These are phyloP conservation scores for Udeniomyces megalosporus DNA, from an alignment of 768 basidiomycete genomes.

Conservation along the genomic window DNA sequence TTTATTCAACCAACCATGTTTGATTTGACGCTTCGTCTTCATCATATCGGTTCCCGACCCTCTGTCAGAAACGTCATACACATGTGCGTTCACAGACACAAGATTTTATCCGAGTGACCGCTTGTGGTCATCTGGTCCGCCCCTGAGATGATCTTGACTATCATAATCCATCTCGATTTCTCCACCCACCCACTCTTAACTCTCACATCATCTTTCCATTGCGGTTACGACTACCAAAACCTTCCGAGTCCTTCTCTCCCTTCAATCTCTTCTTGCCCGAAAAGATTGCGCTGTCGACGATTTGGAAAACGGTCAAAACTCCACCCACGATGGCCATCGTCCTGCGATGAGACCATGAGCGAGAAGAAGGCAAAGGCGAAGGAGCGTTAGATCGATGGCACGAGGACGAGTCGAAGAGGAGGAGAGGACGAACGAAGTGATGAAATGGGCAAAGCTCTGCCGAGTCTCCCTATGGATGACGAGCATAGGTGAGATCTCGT, in stretches of 20 bases:
- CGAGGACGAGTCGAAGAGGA: not conserved
- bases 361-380: not conserved
- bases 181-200: too few relatives aligned
- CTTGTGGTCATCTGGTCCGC: too few relatives aligned
- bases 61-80: too few relatives aligned
- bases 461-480: slow-evolving; percentile 79
- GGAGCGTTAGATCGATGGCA: not conserved
- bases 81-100: too few relatives aligned
- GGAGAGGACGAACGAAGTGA: slow-evolving; percentile 62
- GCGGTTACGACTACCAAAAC: not conserved
- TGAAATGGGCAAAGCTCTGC: slow-evolving; percentile 93
- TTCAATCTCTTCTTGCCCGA: slow-evolving; percentile 54
- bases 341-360: slow-evolving; percentile 33
- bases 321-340: slow-evolving; percentile 97
- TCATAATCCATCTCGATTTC: too few relatives aligned
- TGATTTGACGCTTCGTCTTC: too few relatives aligned
- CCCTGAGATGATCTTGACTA: too few relatives aligned
- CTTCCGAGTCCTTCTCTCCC: not conserved
- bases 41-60: too few relatives aligned
- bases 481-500: slow-evolving; percentile 47
- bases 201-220: slow-evolving; percentile 7
- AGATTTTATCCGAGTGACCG: too few relatives aligned
- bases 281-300: slow-evolving; percentile 75
- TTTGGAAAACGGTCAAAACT: slow-evolving; percentile 79
- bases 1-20: too few relatives aligned